Percentiles rank a stretch among this genome's conserved stretches.
Evolutionary conservation across 768 basidiomycete genomes (phyloP).

Genomic region (Mycena pura): DNA sequence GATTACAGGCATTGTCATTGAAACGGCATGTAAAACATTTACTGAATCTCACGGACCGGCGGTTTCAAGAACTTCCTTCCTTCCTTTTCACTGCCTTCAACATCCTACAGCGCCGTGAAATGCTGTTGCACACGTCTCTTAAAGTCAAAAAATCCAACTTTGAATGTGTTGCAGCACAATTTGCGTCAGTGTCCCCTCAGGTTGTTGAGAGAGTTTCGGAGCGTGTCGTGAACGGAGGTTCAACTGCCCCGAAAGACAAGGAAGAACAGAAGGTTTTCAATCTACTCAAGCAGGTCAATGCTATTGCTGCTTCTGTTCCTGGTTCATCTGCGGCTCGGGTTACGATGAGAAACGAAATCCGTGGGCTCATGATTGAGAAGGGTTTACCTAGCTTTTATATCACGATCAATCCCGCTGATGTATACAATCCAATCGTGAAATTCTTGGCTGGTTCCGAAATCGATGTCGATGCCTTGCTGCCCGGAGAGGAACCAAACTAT

Average conservation of each 20-base stretch:
- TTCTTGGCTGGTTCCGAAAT: neutral
- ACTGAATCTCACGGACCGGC: slow-evolving; percentile 11
- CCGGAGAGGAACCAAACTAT: neutral
- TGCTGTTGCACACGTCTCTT: slow-evolving; percentile 1
- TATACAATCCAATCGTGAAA: slow-evolving; percentile 10
- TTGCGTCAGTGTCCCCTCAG: neutral
- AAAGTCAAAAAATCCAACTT: neutral
- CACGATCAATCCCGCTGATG: slow-evolving; percentile 39
- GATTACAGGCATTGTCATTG: neutral
- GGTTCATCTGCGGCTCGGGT: slow-evolving; percentile 7
- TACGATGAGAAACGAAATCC: neutral
- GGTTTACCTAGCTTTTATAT: slow-evolving; percentile 29
- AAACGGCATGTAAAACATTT: slow-evolving; percentile 31
- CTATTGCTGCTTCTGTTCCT: slow-evolving; percentile 1
- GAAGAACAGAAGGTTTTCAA: slow-evolving; percentile 8
- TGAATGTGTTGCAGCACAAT: neutral
- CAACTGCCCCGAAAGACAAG: neutral
- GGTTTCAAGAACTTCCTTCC: slow-evolving; percentile 34
- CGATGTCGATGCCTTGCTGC: neutral
- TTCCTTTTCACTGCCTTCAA: slow-evolving; percentile 38
- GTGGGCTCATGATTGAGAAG: neutral
- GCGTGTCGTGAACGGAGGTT: neutral
- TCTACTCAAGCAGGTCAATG: slow-evolving; percentile 7
- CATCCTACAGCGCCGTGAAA: slow-evolving; percentile 35
- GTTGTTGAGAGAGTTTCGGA: neutral